Evolutionary conservation across 495 filamentous ascomycete species (phyloP).

Genomic region (Xylaria curta): DNA sequence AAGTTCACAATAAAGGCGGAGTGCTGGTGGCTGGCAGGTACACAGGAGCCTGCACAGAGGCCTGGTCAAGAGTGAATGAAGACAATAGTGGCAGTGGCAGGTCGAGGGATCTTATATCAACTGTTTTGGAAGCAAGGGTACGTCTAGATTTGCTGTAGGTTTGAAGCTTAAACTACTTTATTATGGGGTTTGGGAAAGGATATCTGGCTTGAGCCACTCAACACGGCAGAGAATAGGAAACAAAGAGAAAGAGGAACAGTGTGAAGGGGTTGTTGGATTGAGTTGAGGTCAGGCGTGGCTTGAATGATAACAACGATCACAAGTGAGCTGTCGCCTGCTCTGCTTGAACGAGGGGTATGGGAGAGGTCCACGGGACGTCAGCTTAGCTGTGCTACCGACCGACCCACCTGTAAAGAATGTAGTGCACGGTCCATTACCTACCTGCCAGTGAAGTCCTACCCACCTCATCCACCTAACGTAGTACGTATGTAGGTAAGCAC

Average conservation of each 20-base stretch:
- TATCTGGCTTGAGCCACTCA: neutral
- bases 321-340: neutral
- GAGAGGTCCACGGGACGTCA: neutral
- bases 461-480: too few relatives aligned
- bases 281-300: neutral
- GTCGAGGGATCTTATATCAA: neutral
- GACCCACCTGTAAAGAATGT: neutral
- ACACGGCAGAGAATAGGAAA: neutral
- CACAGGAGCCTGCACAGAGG: neutral
- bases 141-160: neutral
- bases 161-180: neutral
- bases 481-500: neutral
- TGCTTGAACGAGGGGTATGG: conserved; percentile 2
- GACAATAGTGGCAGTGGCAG: neutral
- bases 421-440: neutral
- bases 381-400: neutral
- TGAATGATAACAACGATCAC: neutral
- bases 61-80: neutral
- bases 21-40: neutral
- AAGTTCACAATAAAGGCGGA: neutral
- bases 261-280: neutral
- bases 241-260: neutral
- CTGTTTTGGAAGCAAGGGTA: neutral
- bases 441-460: neutral
- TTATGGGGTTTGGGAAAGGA: neutral